phyloP scores from a whole-genome alignment of 2,329 filamentous ascomycete genomes.

The Penicillium digitatum region DNA sequence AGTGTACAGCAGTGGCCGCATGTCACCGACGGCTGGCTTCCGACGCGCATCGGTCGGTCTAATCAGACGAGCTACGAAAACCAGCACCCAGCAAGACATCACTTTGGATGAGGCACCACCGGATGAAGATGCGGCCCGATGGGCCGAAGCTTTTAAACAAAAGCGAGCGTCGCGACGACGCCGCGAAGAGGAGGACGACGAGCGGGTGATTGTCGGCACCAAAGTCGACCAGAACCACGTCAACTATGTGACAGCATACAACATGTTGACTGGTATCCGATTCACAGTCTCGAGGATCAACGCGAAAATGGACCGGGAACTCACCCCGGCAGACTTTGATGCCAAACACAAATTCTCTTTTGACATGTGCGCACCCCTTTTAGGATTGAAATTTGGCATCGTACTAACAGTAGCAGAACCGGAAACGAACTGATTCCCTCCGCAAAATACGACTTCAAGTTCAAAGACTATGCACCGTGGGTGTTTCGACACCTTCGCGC shows the following conservation, averaged over 20 bases:
- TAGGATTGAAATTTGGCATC: neutral
- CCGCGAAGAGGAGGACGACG: conserved; percentile 87
- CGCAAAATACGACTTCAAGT: conserved; percentile 99
- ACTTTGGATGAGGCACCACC: conserved; percentile 77
- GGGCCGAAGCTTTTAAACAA: conserved; percentile 88
- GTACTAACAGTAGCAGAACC: conserved; percentile 58
- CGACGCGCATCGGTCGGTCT: conserved; percentile 81
- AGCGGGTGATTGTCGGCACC: conserved; percentile 83
- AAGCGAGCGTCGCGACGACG: conserved; percentile 80
- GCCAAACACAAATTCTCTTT: conserved; percentile 97
- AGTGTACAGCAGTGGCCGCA: conserved; percentile 67
- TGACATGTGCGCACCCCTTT: conserved; percentile 68
- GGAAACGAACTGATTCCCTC: conserved; percentile 96
- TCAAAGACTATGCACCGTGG: conserved; percentile 99
- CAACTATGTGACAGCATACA: conserved; percentile 97
- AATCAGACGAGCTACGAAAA: conserved; percentile 74
- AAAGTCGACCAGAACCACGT: conserved; percentile 97
- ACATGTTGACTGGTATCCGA: conserved; percentile 98
- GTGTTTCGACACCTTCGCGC: conserved; percentile 89
- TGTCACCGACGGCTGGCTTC: conserved; percentile 66
- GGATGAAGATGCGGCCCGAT: conserved; percentile 86
- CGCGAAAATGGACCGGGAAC: conserved; percentile 85
- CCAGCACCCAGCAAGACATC: conserved; percentile 79
- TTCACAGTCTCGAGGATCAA: conserved; percentile 95
- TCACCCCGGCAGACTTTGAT: conserved; percentile 89